Evolutionary conservation across 2,329 filamentous ascomycete genomes (phyloP).

Genomic region (Lachnellula subtilissima): DNA sequence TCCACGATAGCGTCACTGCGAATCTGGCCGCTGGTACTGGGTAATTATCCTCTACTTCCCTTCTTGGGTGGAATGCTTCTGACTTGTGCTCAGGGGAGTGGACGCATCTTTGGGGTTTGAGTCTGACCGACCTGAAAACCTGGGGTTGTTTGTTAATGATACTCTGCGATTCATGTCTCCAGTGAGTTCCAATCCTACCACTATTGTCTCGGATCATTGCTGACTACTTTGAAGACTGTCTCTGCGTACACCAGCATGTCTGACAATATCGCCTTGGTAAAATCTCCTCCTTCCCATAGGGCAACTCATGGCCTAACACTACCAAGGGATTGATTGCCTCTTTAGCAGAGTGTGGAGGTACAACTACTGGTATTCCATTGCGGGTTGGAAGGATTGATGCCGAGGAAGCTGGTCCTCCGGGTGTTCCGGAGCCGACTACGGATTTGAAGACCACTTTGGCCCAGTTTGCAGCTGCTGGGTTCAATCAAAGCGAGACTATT

Average conservation of each 20-base stretch:
- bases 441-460: conserved; percentile 7
- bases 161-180: conserved; percentile 3
- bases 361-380: conserved; percentile 9
- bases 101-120: conserved; percentile 39
- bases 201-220: neutral
- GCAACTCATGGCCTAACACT: neutral
- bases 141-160: conserved; percentile 41
- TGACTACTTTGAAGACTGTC: neutral
- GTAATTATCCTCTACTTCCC: conserved; percentile 2
- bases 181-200: neutral
- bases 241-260: conserved; percentile 12
- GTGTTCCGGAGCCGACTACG: conserved; percentile 18
- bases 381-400: conserved; percentile 29
- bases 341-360: conserved; percentile 8
- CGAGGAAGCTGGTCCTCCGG: conserved; percentile 13
- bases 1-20: conserved; percentile 56
- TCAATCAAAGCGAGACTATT: conserved; percentile 22
- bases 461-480: conserved; percentile 21
- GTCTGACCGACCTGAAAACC: conserved; percentile 31
- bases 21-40: conserved; percentile 32
- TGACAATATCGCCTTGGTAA: conserved; percentile 19
- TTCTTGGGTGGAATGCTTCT: neutral
- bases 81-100: conserved; percentile 41
- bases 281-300: neutral
- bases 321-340: conserved; percentile 11